Evolutionary conservation across 2,329 filamentous ascomycete genomes (phyloP).

Genomic region (Arthrobotrys iridis): DNA sequence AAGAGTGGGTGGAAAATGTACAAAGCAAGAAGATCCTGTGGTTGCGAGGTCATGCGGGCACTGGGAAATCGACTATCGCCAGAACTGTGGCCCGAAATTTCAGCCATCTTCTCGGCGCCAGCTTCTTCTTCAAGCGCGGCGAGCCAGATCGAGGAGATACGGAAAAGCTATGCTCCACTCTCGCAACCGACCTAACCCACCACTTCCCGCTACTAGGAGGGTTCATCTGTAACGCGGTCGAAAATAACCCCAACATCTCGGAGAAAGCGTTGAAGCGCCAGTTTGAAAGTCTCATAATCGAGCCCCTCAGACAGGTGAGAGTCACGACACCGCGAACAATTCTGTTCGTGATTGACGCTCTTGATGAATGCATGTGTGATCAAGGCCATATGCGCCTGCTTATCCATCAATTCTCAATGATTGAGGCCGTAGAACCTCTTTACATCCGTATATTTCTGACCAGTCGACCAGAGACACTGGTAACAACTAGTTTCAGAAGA

Average conservation of each 20-base stretch:
- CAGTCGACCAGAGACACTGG: slow-evolving; percentile 52
- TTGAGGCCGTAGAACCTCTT: too few species aligned
- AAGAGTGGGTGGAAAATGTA: slow-evolving; percentile 29
- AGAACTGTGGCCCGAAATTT: slow-evolving; percentile 59
- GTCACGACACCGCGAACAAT: not conserved
- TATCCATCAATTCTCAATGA: too few species aligned
- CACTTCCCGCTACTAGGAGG: not conserved
- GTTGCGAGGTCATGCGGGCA: slow-evolving; percentile 61
- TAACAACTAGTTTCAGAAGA: slow-evolving; percentile 54
- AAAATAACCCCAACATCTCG: not conserved
- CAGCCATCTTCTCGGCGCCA: slow-evolving; percentile 13
- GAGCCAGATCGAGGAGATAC: not conserved
- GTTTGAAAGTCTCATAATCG: not conserved
- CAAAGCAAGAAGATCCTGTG: slow-evolving; percentile 57
- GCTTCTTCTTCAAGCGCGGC: slow-evolving; percentile 26
- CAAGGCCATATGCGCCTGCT: too few species aligned
- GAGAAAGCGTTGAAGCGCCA: not conserved
- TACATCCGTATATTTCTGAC: too few species aligned
- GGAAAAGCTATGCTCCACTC: not conserved
- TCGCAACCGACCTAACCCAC: not conserved
- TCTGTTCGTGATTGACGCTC: slow-evolving; percentile 58
- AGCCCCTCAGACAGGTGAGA: not conserved
- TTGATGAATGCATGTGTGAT: slow-evolving; percentile 59
- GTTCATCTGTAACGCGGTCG: not conserved
- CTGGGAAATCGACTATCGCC: slow-evolving; percentile 61